phyloP scores from a whole-genome alignment of 805 yeast species.

The Monosporozyma aerobia region DNA sequence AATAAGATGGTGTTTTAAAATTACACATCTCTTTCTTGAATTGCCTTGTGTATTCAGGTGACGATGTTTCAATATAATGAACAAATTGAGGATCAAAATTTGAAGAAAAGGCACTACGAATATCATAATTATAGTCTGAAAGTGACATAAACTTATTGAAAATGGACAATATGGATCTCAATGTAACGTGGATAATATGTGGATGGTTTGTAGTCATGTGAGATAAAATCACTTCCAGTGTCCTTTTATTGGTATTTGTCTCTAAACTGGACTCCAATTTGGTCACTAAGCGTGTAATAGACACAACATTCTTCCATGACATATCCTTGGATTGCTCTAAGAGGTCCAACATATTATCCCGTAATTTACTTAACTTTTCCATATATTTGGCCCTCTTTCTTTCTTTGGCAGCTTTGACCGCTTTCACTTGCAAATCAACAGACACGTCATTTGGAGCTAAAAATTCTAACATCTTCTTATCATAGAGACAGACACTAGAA shows the following conservation, averaged over 20 bases:
- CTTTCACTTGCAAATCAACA: conserved; percentile 47
- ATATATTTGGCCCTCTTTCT: conserved; percentile 40
- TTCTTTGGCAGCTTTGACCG: conserved; percentile 54
- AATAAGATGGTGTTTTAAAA: conserved; percentile 40
- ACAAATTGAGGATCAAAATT: conserved; percentile 36
- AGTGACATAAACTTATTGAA: conserved; percentile 38
- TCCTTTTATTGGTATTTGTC: conserved; percentile 33
- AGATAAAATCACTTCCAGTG: conserved; percentile 37
- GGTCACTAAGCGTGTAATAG: conserved; percentile 42
- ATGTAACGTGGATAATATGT: conserved; percentile 47
- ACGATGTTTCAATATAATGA: conserved; percentile 37
- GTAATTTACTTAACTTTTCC: conserved; percentile 36
- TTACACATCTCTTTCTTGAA: conserved; percentile 49
- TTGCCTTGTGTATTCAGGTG: conserved; percentile 28
- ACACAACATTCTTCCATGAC: conserved; percentile 51
- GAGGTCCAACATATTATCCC: conserved; percentile 28
- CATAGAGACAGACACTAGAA: conserved; percentile 43
- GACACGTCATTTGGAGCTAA: conserved; percentile 46
- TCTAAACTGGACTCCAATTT: conserved; percentile 49
- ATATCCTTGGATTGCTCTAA: conserved; percentile 12
- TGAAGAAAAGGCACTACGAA: conserved; percentile 35
- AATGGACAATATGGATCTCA: conserved; percentile 48
- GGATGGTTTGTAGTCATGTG: conserved; percentile 59
- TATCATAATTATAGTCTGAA: conserved; percentile 41
- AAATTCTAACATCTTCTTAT: conserved; percentile 31